Evolutionary conservation across 2,329 filamentous ascomycete genomes (phyloP), one percentile per base, ranked within the genome.

Genomic region (Westerdykella ornata): DNA sequence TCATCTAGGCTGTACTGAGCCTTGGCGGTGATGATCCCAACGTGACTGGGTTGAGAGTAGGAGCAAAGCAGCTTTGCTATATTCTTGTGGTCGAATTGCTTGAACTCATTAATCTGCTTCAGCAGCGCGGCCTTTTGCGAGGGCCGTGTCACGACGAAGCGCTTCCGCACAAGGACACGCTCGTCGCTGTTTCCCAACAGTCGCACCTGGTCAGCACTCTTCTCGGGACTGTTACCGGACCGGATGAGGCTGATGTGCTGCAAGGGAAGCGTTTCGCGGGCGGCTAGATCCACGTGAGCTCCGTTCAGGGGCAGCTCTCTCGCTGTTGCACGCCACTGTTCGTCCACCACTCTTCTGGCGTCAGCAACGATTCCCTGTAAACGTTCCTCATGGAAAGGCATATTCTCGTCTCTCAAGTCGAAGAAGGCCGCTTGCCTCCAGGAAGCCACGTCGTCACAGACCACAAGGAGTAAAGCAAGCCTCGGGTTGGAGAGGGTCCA

Each of bases 321-420:
- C 5, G 62, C 57, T 3, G 65, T 65, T 16, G 64, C 65, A 22
- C 62, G 60, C 66, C 66, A 68, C 38, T 68, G 66, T 40, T 62
- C 59, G 12, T 63, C 57, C n/a, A 68, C 57, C 5, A 66, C 56
- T 37, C 58, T 61, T n/a, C 53, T 56, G 15, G 65, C 56, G 44
- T 68, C 56, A 18, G 57, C 52, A 13, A 66, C 65, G 29, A 68
- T 68, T 4, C 62, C 60, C 31, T 62, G 58, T 0, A 68, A 52
- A 16, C 60, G 56, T 5, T 60, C 61, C 40, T 67, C 65, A 1
- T 56, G 47, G 32, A 65, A 67, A 1, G 66, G 66, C 18, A 68
- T 39, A 30, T 60, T 63, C 31, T 60, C 59, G 30, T 68, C 66
- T 39, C 59, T 50, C 13, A 68, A 56, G 28, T 64, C 62, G 32